Percentiles rank a stretch among this genome's conserved stretches.
These are phyloP conservation scores for Suillus plorans DNA, from an alignment of 768 basidiomycete species.

Conservation along the genomic window DNA sequence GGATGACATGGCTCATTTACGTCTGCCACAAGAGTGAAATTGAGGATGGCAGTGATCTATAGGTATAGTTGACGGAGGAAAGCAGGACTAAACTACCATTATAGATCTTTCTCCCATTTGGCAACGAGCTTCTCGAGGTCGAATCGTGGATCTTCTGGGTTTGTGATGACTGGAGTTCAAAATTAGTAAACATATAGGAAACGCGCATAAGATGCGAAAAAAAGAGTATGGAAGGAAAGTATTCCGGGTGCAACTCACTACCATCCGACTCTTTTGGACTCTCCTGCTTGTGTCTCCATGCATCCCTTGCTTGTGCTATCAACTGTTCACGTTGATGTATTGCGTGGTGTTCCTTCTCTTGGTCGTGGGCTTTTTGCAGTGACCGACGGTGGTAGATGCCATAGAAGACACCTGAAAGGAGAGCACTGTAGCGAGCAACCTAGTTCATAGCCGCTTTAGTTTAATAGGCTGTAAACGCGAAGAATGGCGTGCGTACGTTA, in stretches of 20 bases:
- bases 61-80: slow-evolving; percentile 25
- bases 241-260: slow-evolving; percentile 45
- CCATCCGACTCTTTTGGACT: slow-evolving; percentile 44
- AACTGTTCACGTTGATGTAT: slow-evolving; percentile 72
- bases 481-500: slow-evolving; percentile 61
- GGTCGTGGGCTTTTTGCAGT: slow-evolving; percentile 78
- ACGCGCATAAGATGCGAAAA: background rate
- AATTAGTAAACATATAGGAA: slow-evolving; percentile 8
- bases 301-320: slow-evolving; percentile 85
- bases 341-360: slow-evolving; percentile 71
- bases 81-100: slow-evolving; percentile 38
- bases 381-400: slow-evolving; percentile 92
- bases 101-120: slow-evolving; percentile 70
- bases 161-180: slow-evolving; percentile 67
- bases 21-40: background rate
- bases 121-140: slow-evolving; percentile 90
- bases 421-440: slow-evolving; percentile 94
- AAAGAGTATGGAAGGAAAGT: background rate
- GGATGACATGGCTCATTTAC: background rate
- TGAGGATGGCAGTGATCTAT: slow-evolving; percentile 20
- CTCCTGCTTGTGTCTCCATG: slow-evolving; percentile 81
- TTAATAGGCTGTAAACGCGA: slow-evolving; percentile 3
- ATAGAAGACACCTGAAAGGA: slow-evolving; percentile 84
- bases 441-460: slow-evolving; percentile 28
- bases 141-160: slow-evolving; percentile 94